A percentile compares a stretch with the other conserved stretches of the same genome.
These are phyloP conservation scores for Benincasa hispida DNA, from an alignment of 306 rosid species.

Conservation along the genomic window DNA sequence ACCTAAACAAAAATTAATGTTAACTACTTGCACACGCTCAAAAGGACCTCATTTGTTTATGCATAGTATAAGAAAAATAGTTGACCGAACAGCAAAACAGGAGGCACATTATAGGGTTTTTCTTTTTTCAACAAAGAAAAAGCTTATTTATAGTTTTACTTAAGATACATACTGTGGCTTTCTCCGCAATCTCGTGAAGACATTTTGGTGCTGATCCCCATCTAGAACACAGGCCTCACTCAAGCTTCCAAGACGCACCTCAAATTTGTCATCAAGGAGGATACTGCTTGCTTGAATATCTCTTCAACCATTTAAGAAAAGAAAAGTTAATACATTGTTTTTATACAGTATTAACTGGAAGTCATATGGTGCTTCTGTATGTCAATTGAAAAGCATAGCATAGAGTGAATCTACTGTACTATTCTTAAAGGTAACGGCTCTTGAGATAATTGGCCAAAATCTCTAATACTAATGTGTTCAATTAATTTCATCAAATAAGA, in stretches of 20 bases:
- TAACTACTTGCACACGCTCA: not conserved
- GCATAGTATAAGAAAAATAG: not conserved
- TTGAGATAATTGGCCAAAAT: not conserved
- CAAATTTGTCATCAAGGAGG: constrained; percentile 90
- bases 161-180: constrained; percentile 54
- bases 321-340: constrained; percentile 7
- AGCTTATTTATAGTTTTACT: not conserved
- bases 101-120: not conserved
- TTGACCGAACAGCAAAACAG: not conserved
- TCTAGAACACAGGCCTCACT: constrained; percentile 53
- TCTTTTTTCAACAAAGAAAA: not conserved
- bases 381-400: not conserved
- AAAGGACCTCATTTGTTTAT: not conserved
- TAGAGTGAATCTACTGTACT: not conserved
- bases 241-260: constrained; percentile 96
- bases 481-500: not conserved
- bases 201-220: constrained; percentile 64
- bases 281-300: constrained; percentile 95
- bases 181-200: constrained; percentile 54
- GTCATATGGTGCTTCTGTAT: not conserved
- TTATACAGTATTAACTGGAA: not conserved
- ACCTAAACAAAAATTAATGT: not conserved
- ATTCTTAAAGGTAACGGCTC: not conserved
- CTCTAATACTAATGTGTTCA: not conserved
- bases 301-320: constrained; percentile 32